These are phyloP conservation scores for Mycena filopes DNA, from an alignment of 768 basidiomycete species.

Conservation along the genomic window DNA sequence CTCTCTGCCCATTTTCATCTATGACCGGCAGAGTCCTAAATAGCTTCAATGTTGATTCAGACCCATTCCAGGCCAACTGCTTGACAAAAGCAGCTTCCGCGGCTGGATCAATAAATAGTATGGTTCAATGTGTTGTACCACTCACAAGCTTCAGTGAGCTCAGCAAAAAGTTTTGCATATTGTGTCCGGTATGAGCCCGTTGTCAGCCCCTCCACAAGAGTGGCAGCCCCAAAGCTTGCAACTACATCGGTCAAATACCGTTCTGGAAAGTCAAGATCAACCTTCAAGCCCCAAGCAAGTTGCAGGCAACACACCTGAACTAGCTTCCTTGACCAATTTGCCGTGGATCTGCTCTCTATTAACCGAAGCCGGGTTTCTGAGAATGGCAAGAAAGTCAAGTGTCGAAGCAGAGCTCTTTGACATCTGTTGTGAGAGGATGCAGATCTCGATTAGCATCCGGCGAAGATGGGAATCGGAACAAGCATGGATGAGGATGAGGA, in stretches of 20 bases:
- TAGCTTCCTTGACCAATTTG: background rate
- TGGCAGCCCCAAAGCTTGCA: background rate
- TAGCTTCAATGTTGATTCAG: no score
- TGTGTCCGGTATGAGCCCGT: background rate
- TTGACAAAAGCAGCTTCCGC: background rate
- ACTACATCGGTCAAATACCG: background rate
- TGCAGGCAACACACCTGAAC: background rate
- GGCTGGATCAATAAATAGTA: background rate
- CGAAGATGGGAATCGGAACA: background rate
- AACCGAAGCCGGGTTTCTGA: background rate
- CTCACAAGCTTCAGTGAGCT: background rate
- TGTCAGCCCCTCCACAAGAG: background rate
- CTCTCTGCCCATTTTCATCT: no score
- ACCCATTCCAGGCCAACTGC: background rate
- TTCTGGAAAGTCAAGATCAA: background rate
- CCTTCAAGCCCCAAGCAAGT: background rate
- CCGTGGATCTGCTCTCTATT: background rate
- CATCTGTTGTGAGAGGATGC: background rate
- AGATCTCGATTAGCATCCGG: background rate
- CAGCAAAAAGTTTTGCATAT: background rate
- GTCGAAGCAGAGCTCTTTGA: background rate
- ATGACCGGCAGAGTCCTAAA: no score
- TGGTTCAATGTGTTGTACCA: background rate
- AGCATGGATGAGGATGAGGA: background rate
- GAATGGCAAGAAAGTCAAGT: background rate